phyloP scores from a whole-genome alignment of 1,139 yeast species.

The Suhomyces panamericanus region DNA sequence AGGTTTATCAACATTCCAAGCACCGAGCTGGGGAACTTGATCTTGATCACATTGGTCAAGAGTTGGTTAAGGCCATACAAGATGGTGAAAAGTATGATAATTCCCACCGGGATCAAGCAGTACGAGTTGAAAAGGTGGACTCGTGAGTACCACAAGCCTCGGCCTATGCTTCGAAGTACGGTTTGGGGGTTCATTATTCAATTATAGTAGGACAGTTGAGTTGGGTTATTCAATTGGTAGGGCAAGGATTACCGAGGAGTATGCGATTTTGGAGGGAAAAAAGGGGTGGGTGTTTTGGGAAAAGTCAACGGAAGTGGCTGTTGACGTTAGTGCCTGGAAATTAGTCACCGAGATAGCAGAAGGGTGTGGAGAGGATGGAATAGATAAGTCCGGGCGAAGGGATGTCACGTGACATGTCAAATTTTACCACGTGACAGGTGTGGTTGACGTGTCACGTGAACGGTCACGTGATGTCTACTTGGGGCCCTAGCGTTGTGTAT shows the following conservation, averaged over 20 bases:
- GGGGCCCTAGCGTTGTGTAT: neutral
- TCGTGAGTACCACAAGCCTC: slow-evolving; percentile 33
- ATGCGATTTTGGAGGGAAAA: neutral
- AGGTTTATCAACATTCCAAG: slow-evolving; percentile 70
- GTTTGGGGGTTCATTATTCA: neutral
- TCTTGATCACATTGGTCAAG: slow-evolving; percentile 47
- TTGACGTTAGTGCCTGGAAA: neutral
- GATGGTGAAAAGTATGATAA: slow-evolving; percentile 34
- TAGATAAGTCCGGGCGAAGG: neutral
- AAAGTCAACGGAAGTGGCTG: neutral
- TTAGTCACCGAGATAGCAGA: neutral
- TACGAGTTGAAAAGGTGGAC: slow-evolving; percentile 36
- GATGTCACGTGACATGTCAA: neutral
- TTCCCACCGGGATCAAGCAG: slow-evolving; percentile 38
- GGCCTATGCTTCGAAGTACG: slow-evolving; percentile 18
- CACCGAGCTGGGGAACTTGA: slow-evolving; percentile 73
- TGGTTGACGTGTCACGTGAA: neutral
- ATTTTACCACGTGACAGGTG: too few relatives aligned
- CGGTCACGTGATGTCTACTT: neutral
- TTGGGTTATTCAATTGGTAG: too few relatives aligned
- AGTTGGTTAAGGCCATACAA: slow-evolving; percentile 66
- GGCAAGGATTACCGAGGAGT: too few relatives aligned
- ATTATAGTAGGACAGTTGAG: neutral
- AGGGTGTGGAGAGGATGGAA: neutral
- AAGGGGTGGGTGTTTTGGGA: neutral